Base-by-base conservation (phyloP, 495 filamentous ascomycete species). In the Darksidea phi region DNA sequence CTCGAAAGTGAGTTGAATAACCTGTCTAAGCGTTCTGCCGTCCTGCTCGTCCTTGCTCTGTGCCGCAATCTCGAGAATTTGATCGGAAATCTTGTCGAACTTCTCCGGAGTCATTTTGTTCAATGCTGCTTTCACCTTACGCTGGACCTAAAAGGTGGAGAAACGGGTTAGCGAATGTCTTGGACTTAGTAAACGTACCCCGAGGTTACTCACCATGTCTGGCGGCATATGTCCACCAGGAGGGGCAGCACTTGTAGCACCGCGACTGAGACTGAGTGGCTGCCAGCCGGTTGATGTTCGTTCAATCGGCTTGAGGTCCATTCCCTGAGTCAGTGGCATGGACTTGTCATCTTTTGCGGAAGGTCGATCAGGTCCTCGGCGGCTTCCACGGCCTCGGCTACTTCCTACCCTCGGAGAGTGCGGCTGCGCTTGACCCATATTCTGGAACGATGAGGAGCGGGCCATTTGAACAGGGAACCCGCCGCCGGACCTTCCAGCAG, bases 51-150 rank as follows among this genome's bases (percentile, higher is more conserved):
- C 87, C 81, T 95, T 96, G 32, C 94, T 97, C 71, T 99, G 94
- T 10, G 83, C 86, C 34, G 93, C 90, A 68, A 99, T 97, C 37
- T 86, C 83, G 24, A 97, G 81, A 54, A 99, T 96, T 74, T 97
- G 91, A 50, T 89, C 86, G 18, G 94, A 80, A 59, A 99, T 96
- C 79, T 87, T 90, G 67, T 97, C 91, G 72, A 99, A 99, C 68
- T 97, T 97, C 77, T 97, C 94, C 0, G 94, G 94, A 0, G 94
- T 97, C 95, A 99, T 97, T 87, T 97, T 97, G 83, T 99, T 97
- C 67, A 99, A 78, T 48, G 88, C 88, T 54, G 90, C 89, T 84
- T 99, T 99, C 71, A 97, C 95, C 84, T 97, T 99, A 63, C 94
- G 86, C 76, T 99, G 94, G 64, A 99, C 94, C 76, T n/a, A n/a